Conservation (phyloP, 2,329 filamentous ascomycete species). For the Calonectria hongkongensis region DNA sequence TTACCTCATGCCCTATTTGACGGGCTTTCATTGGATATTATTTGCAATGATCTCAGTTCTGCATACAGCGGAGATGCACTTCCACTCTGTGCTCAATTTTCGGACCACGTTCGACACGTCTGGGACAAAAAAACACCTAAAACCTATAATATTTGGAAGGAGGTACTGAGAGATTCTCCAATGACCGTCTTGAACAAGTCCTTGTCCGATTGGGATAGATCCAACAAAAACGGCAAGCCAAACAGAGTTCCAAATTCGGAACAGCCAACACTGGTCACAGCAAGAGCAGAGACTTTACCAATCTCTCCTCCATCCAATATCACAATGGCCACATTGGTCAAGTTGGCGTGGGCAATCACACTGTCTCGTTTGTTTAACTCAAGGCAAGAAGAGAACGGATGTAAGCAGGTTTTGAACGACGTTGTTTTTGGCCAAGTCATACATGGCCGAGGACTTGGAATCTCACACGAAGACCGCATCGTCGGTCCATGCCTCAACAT, state of each 20-base stretch:
- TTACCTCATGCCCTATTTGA: slow-evolving; percentile 15
- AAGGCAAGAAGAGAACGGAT: not conserved
- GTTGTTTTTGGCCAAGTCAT: slow-evolving; percentile 14
- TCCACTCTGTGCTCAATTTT: slow-evolving; percentile 8
- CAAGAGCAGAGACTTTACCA: slow-evolving; percentile 1
- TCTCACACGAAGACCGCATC: slow-evolving; percentile 5
- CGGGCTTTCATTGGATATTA: not conserved
- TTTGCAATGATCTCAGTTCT: slow-evolving; percentile 10
- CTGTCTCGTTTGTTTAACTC: not conserved
- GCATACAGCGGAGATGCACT: not conserved
- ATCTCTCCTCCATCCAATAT: slow-evolving; percentile 9
- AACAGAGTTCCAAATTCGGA: not conserved
- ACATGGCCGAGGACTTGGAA: slow-evolving; percentile 10
- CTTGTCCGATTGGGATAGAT: not conserved
- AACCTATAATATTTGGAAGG: not conserved
- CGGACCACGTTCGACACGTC: not conserved
- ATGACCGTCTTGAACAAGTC: slow-evolving; percentile 3
- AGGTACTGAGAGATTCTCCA: not conserved
- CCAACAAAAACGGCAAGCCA: not conserved
- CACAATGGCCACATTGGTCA: slow-evolving; percentile 9
- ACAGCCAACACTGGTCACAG: not conserved
- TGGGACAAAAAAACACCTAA: slow-evolving; percentile 1
- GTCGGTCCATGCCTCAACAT: slow-evolving; percentile 19
- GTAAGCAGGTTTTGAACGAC: not conserved
- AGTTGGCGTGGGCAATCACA: slow-evolving; percentile 4